phyloP scores from a whole-genome alignment of 1,139 yeast genomes.

The Taphrina communis region DNA sequence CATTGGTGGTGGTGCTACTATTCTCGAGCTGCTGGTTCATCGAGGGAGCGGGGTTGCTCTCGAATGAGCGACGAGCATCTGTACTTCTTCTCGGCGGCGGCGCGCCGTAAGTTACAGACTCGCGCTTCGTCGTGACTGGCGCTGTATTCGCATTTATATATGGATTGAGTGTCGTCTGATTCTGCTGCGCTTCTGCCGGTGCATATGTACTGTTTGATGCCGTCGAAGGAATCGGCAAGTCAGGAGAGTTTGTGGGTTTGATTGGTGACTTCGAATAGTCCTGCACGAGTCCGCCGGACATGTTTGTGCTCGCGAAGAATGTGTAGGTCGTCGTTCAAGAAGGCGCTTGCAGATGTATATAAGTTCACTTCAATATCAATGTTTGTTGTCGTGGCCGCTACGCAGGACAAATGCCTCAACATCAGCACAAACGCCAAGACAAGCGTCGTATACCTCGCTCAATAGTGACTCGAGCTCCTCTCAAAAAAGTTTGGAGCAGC shows the following conservation, averaged over 20 bases:
- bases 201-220: neutral
- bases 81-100: slow-evolving; percentile 8
- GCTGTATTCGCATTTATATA: neutral
- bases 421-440: slow-evolving; percentile 8
- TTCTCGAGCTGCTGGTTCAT: neutral
- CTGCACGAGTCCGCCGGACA: slow-evolving; percentile 29
- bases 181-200: neutral
- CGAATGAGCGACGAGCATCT: neutral
- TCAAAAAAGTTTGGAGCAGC: slow-evolving; percentile 3
- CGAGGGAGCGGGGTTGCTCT: neutral
- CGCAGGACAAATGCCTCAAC: neutral
- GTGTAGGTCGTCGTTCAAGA: no score
- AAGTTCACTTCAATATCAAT: neutral
- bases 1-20: neutral
- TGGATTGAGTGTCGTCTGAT: neutral
- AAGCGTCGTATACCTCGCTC: neutral
- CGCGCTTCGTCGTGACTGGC: neutral
- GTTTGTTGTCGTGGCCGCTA: slow-evolving; percentile 7
- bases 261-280: slow-evolving; percentile 32
- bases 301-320: neutral
- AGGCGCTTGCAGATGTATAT: neutral
- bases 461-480: neutral
- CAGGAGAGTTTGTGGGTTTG: slow-evolving; percentile 18
- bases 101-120: neutral
- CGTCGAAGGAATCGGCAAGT: neutral